These are phyloP conservation scores for Cocos nucifera DNA, from an alignment of 176 grass and related monocot species.

Conservation along the genomic window DNA sequence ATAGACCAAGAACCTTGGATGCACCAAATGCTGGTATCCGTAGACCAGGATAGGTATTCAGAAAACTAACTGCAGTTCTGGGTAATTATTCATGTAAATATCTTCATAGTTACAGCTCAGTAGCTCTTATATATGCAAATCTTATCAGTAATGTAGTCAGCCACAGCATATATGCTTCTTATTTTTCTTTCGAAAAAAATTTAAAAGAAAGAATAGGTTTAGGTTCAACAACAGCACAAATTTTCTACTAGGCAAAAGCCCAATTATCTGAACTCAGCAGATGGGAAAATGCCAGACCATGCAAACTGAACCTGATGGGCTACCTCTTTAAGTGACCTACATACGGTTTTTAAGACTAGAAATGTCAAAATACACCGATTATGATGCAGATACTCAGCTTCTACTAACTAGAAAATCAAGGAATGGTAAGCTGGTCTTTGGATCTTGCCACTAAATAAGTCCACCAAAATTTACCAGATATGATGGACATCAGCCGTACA, in stretches of 20 bases:
- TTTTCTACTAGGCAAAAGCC: too few relatives aligned
- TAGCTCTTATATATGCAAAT: too few relatives aligned
- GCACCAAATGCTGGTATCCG: conserved; percentile 83
- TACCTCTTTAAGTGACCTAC: too few relatives aligned
- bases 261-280: too few relatives aligned
- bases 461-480: conserved; percentile 97
- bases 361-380: neutral
- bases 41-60: conserved; percentile 4
- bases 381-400: neutral
- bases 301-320: too few relatives aligned
- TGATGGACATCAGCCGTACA: conserved; percentile 73
- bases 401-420: neutral
- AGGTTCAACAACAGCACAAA: too few relatives aligned
- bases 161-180: too few relatives aligned
- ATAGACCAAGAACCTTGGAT: conserved; percentile 63
- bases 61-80: neutral
- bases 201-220: too few relatives aligned
- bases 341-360: too few relatives aligned
- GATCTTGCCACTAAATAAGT: conserved; percentile 77
- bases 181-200: too few relatives aligned
- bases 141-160: too few relatives aligned
- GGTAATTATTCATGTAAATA: neutral
- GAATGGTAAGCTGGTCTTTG: neutral
- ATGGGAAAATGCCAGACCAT: too few relatives aligned
- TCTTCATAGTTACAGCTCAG: neutral